These are phyloP conservation scores for Pelargonium nanum DNA, from an alignment of 345 rosid genomes.

Conservation along the genomic window DNA sequence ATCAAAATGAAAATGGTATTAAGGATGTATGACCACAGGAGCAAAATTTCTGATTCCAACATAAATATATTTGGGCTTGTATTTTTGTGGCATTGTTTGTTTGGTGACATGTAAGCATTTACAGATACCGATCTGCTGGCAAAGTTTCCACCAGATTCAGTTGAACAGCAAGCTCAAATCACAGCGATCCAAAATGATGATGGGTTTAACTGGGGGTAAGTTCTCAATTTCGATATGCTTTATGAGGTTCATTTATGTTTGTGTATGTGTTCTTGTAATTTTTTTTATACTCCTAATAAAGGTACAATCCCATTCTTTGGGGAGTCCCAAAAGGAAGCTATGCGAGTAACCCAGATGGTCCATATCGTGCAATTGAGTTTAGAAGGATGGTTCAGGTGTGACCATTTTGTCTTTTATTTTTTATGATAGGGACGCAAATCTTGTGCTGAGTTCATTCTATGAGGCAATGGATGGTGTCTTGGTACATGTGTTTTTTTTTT, in stretches of 20 bases:
- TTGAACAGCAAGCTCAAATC: slow-evolving; percentile 68
- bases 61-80: background rate
- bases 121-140: slow-evolving; percentile 62
- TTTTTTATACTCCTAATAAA: slow-evolving; percentile 18
- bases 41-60: slow-evolving; percentile 8
- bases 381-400: slow-evolving; percentile 93
- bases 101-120: slow-evolving; percentile 9
- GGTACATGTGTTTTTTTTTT: slow-evolving; percentile 7
- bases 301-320: slow-evolving; percentile 95
- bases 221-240: slow-evolving; percentile 7
- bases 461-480: slow-evolving; percentile 4
- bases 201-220: slow-evolving; percentile 98
- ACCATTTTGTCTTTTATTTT: slow-evolving; percentile 7
- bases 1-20: background rate
- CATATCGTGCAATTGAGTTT: slow-evolving; percentile 64
- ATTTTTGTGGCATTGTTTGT: background rate
- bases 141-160: slow-evolving; percentile 62
- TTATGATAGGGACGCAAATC: background rate
- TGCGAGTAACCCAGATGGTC: slow-evolving; percentile 67
- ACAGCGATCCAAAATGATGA: slow-evolving; percentile 60
- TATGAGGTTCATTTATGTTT: background rate
- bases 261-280: slow-evolving; percentile 1
- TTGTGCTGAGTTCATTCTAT: background rate
- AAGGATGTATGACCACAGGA: background rate
- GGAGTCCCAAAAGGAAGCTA: slow-evolving; percentile 98